phyloP scores from a whole-genome alignment of 225 moss, liverwort and hornwort genomes.

The Rhytidiadelphus loreus region DNA sequence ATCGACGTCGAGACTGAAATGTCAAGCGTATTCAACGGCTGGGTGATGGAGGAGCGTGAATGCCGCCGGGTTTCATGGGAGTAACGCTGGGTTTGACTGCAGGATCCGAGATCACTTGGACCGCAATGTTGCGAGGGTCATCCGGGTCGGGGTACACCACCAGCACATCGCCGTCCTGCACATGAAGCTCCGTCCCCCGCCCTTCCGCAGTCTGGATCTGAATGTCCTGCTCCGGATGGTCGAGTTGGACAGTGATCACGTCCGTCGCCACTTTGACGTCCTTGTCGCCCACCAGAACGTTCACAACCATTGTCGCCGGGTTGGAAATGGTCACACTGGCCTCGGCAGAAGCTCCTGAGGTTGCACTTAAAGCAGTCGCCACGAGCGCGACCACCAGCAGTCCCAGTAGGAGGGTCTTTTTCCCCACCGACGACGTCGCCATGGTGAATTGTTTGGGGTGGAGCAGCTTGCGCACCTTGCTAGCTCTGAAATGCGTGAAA shows the following conservation, averaged over 20 bases:
- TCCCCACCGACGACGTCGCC: not conserved
- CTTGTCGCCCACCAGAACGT: not conserved
- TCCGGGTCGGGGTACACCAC: not conserved
- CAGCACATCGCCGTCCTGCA: not conserved
- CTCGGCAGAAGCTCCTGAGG: not conserved
- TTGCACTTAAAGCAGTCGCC: not conserved
- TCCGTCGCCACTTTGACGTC: not conserved
- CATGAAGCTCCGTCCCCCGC: not conserved
- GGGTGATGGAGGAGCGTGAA: not conserved
- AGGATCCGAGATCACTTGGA: not conserved
- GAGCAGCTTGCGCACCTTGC: not conserved
- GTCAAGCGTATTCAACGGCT: not conserved
- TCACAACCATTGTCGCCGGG: not conserved
- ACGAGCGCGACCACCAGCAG: not conserved
- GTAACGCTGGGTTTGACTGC: not conserved
- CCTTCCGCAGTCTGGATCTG: not conserved
- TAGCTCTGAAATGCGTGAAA: not conserved
- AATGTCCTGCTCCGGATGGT: not conserved
- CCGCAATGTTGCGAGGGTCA: not conserved
- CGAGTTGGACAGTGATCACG: not conserved
- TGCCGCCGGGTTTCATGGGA: not conserved
- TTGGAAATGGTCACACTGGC: not conserved
- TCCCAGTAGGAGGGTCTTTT: not conserved
- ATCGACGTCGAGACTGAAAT: not conserved
- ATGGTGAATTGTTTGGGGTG: not conserved